These are phyloP conservation scores for Exophiala sp. DNA, from an alignment of 2,329 filamentous ascomycete genomes.

Conservation along the genomic window DNA sequence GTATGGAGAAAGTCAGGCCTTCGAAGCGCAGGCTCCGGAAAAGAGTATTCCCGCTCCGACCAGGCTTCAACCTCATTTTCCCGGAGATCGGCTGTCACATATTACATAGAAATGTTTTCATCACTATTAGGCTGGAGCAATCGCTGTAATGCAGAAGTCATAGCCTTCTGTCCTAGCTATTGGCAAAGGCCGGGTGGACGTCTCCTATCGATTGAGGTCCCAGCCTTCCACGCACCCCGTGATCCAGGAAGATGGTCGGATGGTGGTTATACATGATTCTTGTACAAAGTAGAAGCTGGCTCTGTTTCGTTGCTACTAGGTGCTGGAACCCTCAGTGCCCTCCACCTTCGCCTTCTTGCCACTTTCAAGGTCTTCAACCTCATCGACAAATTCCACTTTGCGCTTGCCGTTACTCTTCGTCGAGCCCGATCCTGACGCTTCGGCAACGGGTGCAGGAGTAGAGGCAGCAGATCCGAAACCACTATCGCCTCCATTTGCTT, in stretches of 20 bases:
- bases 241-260: neutral
- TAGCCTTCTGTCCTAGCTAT: too few species aligned
- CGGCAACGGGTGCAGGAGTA: slow-evolving; percentile 13
- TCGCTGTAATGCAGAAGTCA: too few species aligned
- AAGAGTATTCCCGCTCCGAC: neutral
- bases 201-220: neutral
- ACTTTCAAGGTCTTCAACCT: slow-evolving; percentile 14
- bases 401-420: slow-evolving; percentile 24
- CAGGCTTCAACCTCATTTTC: neutral
- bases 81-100: too few species aligned
- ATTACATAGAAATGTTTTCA: too few species aligned
- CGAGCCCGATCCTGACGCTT: slow-evolving; percentile 4
- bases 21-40: neutral
- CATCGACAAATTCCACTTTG: slow-evolving; percentile 24
- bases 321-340: slow-evolving; percentile 18
- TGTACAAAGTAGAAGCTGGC: neutral
- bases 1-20: too few species aligned
- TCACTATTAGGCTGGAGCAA: too few species aligned
- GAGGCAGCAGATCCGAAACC: slow-evolving; percentile 20
- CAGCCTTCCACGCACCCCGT: neutral
- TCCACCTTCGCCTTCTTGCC: slow-evolving; percentile 23
- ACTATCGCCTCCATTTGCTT: slow-evolving; percentile 15
- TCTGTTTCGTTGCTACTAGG: neutral
- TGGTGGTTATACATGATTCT: slow-evolving; percentile 2
- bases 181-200: neutral